Conservation (phyloP, 305 asterid genomes). For the Fraxinus angustifolia region DNA sequence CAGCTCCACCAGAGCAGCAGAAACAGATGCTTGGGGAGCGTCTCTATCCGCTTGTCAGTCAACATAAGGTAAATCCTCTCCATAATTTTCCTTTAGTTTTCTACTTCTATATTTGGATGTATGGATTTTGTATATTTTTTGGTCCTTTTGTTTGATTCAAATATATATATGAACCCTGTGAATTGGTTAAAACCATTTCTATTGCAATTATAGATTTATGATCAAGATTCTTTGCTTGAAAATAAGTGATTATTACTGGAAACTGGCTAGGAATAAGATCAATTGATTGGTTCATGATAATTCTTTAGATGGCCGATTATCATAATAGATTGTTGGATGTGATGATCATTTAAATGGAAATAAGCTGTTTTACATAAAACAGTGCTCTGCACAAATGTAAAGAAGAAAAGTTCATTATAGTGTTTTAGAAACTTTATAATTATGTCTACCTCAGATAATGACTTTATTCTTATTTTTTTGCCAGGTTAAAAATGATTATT, state of each 20-base stretch:
- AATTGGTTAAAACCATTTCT: not conserved
- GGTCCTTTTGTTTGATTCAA: not conserved
- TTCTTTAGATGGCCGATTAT: not conserved
- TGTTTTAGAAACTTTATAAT: not conserved
- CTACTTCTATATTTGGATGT: not conserved
- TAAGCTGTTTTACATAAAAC: not conserved
- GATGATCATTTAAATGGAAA: not conserved
- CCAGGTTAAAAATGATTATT: not conserved
- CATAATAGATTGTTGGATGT: not conserved
- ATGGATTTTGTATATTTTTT: not conserved
- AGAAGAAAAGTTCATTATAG: not conserved
- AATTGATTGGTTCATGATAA: not conserved
- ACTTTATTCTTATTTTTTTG: not conserved
- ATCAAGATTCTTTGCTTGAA: not conserved
- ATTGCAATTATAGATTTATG: not conserved
- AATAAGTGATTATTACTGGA: not conserved
- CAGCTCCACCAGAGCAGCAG: conserved; percentile 63
- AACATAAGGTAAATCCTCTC: conserved; percentile 47
- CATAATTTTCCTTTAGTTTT: not conserved
- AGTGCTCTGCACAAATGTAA: not conserved
- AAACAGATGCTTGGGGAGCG: conserved; percentile 76
- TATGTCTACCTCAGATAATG: not conserved
- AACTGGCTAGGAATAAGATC: not conserved
- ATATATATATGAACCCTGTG: not conserved
- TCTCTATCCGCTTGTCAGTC: conserved; percentile 69